Evolutionary conservation across 371 early-diverging fungal species (phyloP).

Genomic region (Rhizopus arrhizus): DNA sequence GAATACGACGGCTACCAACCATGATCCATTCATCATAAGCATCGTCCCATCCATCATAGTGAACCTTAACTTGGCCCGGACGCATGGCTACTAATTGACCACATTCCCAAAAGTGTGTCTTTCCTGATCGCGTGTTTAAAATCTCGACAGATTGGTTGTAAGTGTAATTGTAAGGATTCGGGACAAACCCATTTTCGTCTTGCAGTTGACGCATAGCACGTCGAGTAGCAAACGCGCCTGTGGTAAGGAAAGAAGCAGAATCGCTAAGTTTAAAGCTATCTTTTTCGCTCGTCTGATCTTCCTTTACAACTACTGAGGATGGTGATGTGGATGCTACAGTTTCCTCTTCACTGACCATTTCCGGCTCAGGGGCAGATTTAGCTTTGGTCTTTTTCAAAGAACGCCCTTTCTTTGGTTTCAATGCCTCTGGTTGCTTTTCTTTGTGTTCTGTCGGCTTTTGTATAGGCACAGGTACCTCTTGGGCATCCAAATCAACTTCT

Average conservation of each 20-base stretch:
- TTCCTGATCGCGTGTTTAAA: conserved; percentile 38
- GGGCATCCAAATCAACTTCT: background rate
- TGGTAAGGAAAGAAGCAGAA: conserved; percentile 30
- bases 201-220: conserved; percentile 45
- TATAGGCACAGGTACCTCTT: conserved; percentile 12
- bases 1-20: conserved; percentile 58
- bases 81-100: conserved; percentile 52
- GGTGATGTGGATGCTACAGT: too few relatives aligned
- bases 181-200: conserved; percentile 49
- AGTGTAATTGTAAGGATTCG: conserved; percentile 47
- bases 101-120: conserved; percentile 49
- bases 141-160: conserved; percentile 41
- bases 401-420: background rate
- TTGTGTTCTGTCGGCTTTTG: background rate
- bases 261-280: too few relatives aligned
- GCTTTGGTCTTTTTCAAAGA: too few relatives aligned
- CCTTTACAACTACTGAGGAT: too few relatives aligned
- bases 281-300: too few relatives aligned
- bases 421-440: background rate
- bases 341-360: too few relatives aligned
- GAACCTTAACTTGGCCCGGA: conserved; percentile 53
- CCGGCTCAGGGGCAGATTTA: too few relatives aligned
- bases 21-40: conserved; percentile 68
- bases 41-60: conserved; percentile 63
- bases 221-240: conserved; percentile 54